Percentiles rank a stretch among this genome's conserved stretches.
These are phyloP conservation scores for Hygrophoropsis aurantiaca DNA, from an alignment of 768 basidiomycete genomes.

Conservation along the genomic window DNA sequence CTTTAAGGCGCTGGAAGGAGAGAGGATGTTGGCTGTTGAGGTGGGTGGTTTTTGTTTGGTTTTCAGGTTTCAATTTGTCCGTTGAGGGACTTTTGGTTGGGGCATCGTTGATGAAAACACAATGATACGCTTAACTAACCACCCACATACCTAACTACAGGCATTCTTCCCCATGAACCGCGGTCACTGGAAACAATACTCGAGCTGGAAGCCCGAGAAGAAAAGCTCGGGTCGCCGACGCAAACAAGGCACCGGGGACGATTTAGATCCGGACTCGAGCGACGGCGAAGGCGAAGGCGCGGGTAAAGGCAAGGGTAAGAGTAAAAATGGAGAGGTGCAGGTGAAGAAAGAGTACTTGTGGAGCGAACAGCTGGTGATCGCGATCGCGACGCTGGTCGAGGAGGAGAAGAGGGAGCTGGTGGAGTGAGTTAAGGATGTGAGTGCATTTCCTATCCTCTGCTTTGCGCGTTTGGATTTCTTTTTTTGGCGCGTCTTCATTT, in stretches of 20 bases:
- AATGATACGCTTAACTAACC: neutral
- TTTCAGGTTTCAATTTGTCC: no score
- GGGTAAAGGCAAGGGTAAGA: conserved; percentile 29
- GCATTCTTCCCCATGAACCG: conserved; percentile 90
- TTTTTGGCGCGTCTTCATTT: no score
- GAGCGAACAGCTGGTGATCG: conserved; percentile 89
- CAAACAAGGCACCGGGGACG: no score
- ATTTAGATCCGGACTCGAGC: no score
- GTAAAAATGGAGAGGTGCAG: conserved; percentile 62
- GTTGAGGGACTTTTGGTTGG: neutral
- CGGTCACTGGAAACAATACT: conserved; percentile 82
- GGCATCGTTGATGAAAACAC: conserved; percentile 4
- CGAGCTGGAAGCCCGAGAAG: conserved; percentile 65
- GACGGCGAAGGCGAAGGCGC: no score
- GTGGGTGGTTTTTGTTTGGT: conserved; percentile 56
- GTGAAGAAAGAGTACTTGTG: conserved; percentile 87
- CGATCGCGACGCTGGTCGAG: conserved; percentile 71
- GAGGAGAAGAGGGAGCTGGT: conserved; percentile 62
- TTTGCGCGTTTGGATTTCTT: neutral
- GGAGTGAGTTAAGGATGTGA: conserved; percentile 80
- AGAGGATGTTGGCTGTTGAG: conserved; percentile 87
- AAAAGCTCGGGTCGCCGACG: no score
- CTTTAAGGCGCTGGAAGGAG: conserved; percentile 86
- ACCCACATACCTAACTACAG: conserved; percentile 45
- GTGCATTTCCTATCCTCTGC: conserved; percentile 23